Evolutionary conservation across 1,284 basidiomycete species (phyloP), one percentile per base, ranked within the genome.

Genomic region (Thelephora terrestris): DNA sequence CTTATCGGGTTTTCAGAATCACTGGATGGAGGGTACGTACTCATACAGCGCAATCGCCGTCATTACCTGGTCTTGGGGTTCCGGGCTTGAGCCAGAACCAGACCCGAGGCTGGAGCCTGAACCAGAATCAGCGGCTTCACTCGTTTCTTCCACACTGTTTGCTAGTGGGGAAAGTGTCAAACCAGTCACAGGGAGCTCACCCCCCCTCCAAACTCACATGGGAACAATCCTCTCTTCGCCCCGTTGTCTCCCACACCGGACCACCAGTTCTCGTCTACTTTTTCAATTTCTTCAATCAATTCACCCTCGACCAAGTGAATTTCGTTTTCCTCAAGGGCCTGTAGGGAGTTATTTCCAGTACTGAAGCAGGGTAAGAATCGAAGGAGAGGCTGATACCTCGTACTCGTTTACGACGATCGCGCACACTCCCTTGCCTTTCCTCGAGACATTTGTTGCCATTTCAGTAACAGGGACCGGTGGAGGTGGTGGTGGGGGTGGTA

Each of bases 241-340:
- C 87, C 88, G 25, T 69, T 70, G 35, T 71, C 65, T 32, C 81
- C 80, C 39, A 79, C 71, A 25, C 89, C 91, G 53, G 71, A 76
- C 91, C 91, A 93, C 91, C 83, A 85, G 12, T 79, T 86, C 56
- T 90, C 86, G 58, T 85, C 88, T n/a, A 91, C 62, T 65, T 88
- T 78, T 63, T 92, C 88, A 43, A 94, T 81, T 54, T 87, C 76
- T 47, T 85, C 79, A 48, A 95, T 80, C 35, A 83, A 65, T 60
- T 93, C 88, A 45, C 90, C 92, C 63, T 94, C 91, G 2, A 70
- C 57, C 18, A 96, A 73, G 47, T 67, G 65, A 67, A 95, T 80
- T 61, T 96, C 92, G 59, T 92, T 91, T 53, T 91, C 85, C 64
- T 91, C 89, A 7, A 77, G 70, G 23, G 82, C 82, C 76, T 81